Evolutionary conservation across 129 eudicot species (phyloP).

Genomic region (Flaveria brownii): DNA sequence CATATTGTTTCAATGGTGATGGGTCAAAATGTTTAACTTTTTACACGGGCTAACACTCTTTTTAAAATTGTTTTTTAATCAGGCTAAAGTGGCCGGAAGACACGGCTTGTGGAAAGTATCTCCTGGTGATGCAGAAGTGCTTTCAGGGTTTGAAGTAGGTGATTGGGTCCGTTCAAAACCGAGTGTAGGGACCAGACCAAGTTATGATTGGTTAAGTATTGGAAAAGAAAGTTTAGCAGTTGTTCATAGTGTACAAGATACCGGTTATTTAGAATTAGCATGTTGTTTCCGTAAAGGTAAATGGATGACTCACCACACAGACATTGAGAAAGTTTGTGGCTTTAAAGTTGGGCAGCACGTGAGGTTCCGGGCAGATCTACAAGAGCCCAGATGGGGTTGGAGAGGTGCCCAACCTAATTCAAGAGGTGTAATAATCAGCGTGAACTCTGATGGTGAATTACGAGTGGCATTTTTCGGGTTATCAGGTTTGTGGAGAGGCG

Average conservation of each 20-base stretch:
- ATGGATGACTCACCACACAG: constrained; percentile 69
- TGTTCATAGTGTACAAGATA: constrained; percentile 87
- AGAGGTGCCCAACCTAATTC: constrained; percentile 71
- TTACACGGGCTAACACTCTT: neutral
- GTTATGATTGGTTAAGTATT: constrained; percentile 91
- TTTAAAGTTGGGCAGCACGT: constrained; percentile 85
- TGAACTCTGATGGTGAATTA: constrained; percentile 87
- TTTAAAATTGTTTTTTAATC: constrained; percentile 3
- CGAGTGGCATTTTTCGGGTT: constrained; percentile 69
- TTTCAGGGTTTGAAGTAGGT: constrained; percentile 92
- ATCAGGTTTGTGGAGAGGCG: constrained; percentile 88
- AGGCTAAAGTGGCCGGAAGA: constrained; percentile 92
- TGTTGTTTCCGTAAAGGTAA: constrained; percentile 95
- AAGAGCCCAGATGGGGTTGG: constrained; percentile 99
- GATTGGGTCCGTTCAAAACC: constrained; percentile 99
- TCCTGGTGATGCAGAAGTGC: constrained; percentile 93
- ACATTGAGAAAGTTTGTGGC: constrained; percentile 73
- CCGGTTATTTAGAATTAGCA: constrained; percentile 81
- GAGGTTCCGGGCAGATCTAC: constrained; percentile 65
- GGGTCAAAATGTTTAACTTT: neutral
- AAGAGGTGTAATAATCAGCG: constrained; percentile 69
- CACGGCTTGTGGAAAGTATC: constrained; percentile 86
- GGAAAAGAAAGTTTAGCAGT: constrained; percentile 91
- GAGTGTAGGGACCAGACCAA: constrained; percentile 79
- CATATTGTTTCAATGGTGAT: neutral